Percentiles rank a stretch among this genome's conserved stretches.
phyloP scores from a whole-genome alignment of 176 grass and related monocot species.

The Areca catechu region DNA sequence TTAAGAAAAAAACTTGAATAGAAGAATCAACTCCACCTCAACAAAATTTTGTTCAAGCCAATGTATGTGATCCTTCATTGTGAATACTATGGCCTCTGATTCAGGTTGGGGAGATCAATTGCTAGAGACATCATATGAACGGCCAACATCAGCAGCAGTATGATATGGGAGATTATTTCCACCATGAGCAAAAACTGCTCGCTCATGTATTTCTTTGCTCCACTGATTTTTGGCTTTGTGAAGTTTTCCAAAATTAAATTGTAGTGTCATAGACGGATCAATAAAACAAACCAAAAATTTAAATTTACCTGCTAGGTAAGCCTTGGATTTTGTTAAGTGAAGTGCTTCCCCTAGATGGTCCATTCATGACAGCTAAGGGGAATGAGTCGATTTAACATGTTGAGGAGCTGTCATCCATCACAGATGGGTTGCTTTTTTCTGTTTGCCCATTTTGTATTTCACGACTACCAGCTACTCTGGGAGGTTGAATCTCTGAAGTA shows the following conservation, averaged over 20 bases:
- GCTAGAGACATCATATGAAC: constrained; percentile 16
- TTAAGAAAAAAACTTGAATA: too few relatives aligned
- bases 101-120: constrained; percentile 30
- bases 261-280: too few relatives aligned
- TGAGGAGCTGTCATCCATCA: constrained; percentile 78
- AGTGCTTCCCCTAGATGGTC: constrained; percentile 50
- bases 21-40: too few relatives aligned
- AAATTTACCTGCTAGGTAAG: constrained; percentile 59
- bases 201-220: constrained; percentile 41
- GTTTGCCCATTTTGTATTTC: constrained; percentile 51
- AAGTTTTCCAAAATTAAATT: too few relatives aligned
- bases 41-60: too few relatives aligned
- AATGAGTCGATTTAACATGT: constrained; percentile 74
- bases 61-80: too few relatives aligned
- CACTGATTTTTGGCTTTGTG: constrained; percentile 39
- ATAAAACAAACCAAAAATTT: not conserved
- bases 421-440: constrained; percentile 42
- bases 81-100: constrained; percentile 4
- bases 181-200: constrained; percentile 20
- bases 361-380: constrained; percentile 47
- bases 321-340: constrained; percentile 43
- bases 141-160: constrained; percentile 24
- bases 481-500: constrained; percentile 53
- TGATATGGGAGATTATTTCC: constrained; percentile 31
- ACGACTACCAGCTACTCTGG: constrained; percentile 29